These are phyloP conservation scores for Lantana camara DNA, from an alignment of 257 asterid genomes.

Conservation along the genomic window DNA sequence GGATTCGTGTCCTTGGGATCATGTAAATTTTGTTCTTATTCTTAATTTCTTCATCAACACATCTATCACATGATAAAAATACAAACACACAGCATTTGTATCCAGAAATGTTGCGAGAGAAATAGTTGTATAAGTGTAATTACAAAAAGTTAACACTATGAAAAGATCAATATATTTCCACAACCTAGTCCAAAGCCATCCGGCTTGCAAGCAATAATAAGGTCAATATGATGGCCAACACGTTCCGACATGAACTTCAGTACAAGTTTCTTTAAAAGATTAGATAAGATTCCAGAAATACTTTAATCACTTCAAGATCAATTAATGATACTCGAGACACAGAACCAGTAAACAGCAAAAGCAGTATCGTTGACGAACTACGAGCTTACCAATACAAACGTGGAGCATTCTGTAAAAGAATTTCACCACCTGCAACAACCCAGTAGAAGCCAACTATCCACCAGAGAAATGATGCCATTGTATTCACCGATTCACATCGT, in stretches of 20 bases:
- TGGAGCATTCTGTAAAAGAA: constrained; percentile 70
- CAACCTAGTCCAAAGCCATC: not conserved
- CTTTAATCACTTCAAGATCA: constrained; percentile 11
- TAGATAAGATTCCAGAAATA: not conserved
- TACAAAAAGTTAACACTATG: too few species aligned
- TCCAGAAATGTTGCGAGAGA: too few species aligned
- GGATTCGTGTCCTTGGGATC: too few species aligned
- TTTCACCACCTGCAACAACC: constrained; percentile 86
- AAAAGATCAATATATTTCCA: constrained; percentile 1
- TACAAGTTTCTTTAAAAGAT: not conserved
- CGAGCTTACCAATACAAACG: constrained; percentile 90
- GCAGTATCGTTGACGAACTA: constrained; percentile 15
- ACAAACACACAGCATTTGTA: too few species aligned
- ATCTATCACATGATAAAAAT: too few species aligned
- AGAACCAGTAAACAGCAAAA: constrained; percentile 16
- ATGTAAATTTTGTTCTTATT: too few species aligned
- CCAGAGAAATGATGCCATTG: constrained; percentile 89
- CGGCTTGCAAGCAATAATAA: constrained; percentile 7
- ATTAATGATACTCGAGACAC: not conserved
- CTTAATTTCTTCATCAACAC: too few species aligned
- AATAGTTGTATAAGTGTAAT: too few species aligned
- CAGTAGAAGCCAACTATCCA: constrained; percentile 97
- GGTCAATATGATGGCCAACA: not conserved
- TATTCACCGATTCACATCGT: constrained; percentile 84
- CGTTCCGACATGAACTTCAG: not conserved